phyloP scores from a whole-genome alignment of 2,329 filamentous ascomycete genomes.

The Plectosphaerella cucumerina region DNA sequence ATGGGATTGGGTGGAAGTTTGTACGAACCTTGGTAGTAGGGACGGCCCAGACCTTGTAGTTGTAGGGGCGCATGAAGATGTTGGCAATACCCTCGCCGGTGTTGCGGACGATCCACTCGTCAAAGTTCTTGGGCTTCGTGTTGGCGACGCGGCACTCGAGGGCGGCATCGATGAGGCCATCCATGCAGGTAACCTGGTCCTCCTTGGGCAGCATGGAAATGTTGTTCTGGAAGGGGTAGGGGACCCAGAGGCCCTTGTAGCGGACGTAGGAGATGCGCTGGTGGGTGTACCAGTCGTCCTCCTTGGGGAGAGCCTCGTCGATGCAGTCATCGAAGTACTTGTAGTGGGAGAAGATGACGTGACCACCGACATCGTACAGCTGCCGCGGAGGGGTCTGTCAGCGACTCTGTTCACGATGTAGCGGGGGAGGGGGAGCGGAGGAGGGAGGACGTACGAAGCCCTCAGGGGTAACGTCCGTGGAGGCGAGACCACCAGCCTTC shows the following conservation, averaged over 20 bases:
- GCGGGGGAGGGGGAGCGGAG: not conserved
- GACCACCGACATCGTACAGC: conserved; percentile 97
- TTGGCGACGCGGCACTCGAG: conserved; percentile 80
- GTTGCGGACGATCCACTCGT: conserved; percentile 96
- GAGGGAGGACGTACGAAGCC: conserved; percentile 66
- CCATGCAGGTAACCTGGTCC: conserved; percentile 90
- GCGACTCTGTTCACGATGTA: conserved; percentile 1
- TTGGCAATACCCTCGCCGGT: conserved; percentile 87
- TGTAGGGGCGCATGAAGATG: conserved; percentile 98
- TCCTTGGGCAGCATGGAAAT: conserved; percentile 97
- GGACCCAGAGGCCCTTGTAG: conserved; percentile 94
- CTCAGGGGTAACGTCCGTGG: conserved; percentile 91
- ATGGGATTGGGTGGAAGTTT: not conserved
- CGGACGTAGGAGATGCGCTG: conserved; percentile 99
- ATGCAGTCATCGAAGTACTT: conserved; percentile 99
- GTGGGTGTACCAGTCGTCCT: conserved; percentile 95
- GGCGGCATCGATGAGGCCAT: conserved; percentile 93
- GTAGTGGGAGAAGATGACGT: conserved; percentile 99
- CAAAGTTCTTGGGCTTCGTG: conserved; percentile 93
- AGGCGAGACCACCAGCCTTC: conserved; percentile 90
- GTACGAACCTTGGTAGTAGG: conserved; percentile 83
- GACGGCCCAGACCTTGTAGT: conserved; percentile 99
- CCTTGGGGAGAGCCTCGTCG: conserved; percentile 90
- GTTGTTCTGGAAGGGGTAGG: conserved; percentile 99
- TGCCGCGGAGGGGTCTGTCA: conserved; percentile 30